Percentiles rank a stretch among this genome's conserved stretches.
Evolutionary conservation across 495 filamentous ascomycete species (phyloP).

Genomic region (Cenococcum geophilum): DNA sequence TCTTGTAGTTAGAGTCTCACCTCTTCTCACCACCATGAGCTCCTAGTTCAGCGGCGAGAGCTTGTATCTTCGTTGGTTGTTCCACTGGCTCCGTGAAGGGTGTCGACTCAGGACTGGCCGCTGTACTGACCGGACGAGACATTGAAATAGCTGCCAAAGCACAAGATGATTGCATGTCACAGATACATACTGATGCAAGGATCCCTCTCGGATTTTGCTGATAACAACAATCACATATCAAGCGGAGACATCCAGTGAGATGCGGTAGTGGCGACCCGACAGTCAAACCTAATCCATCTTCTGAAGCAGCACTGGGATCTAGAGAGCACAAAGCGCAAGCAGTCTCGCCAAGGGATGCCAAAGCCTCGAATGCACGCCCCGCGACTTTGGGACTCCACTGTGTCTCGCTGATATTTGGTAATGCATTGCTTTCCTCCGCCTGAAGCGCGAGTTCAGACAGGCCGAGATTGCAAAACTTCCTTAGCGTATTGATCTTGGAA

Average conservation of each 20-base stretch:
- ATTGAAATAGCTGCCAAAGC: background rate
- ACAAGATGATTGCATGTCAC: background rate
- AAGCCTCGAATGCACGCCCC: background rate
- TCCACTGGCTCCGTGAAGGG: background rate
- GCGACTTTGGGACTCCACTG: background rate
- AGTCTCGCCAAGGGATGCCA: background rate
- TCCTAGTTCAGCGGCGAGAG: conserved; percentile 25
- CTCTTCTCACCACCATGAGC: conserved; percentile 8
- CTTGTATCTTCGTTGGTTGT: conserved; percentile 21
- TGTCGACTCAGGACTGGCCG: no score
- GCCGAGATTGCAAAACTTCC: conserved; percentile 16
- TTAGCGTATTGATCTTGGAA: conserved; percentile 13
- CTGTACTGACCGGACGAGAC: background rate
- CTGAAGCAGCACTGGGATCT: no score
- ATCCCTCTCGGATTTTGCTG: background rate
- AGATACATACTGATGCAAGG: background rate
- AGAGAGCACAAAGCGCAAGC: background rate
- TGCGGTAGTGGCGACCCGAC: background rate
- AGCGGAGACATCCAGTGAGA: background rate
- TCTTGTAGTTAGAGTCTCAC: background rate
- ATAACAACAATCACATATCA: background rate
- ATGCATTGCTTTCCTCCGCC: no score
- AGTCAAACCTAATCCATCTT: no score
- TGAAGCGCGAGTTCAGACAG: background rate
- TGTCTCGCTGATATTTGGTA: background rate